Evolutionary conservation across 305 asterid genomes (phyloP), one percentile per base, ranked within the genome.

Genomic region (Ruellia speciosa): DNA sequence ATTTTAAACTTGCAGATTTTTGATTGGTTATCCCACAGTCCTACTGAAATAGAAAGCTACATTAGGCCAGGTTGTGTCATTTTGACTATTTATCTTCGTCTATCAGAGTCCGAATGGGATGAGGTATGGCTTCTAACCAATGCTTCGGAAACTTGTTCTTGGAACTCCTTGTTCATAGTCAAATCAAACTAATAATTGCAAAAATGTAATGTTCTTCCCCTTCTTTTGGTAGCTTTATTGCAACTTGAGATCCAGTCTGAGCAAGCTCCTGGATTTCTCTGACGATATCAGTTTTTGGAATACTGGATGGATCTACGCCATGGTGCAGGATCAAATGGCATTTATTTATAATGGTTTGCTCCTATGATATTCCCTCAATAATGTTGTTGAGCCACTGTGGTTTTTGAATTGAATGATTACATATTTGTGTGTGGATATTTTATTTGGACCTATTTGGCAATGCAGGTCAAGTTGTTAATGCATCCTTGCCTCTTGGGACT

Each of bases 1-100:
- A 63, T 60, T 58, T 66, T 67, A 53, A 60, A 73, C 68, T 72
- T 70, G 53, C 90, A 87, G 95, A 87, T 87, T 68, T 81, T 81
- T 73, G 86, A 87, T 69, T 87, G 95, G 95, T 60, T 87, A 65
- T 76, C 94, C 66, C 79, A 80, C 66, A 84, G 95, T 72, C 95
- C 94, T 56, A 66, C 79, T 46, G 95, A 84, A 73, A 84, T 87
- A 60, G 95, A 87, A 68, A 82, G 95, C 87, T 87, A 87, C 72
- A 84, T 84, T 62, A 77, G 86, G 60, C 95, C 94, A 40, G 95
- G 95, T 67, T 87, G 95, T 66, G 70, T 87, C 67, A 67, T 84
- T 65, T 71, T 87, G 66, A 87, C 95, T 8, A 49, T 88, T 65
- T 85, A 85, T 71, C 86, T 83, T 71, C 82, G 81, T 54, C 80